Base-by-base conservation (phyloP, 2,329 filamentous ascomycete species). In the Aureobasidium musti region DNA sequence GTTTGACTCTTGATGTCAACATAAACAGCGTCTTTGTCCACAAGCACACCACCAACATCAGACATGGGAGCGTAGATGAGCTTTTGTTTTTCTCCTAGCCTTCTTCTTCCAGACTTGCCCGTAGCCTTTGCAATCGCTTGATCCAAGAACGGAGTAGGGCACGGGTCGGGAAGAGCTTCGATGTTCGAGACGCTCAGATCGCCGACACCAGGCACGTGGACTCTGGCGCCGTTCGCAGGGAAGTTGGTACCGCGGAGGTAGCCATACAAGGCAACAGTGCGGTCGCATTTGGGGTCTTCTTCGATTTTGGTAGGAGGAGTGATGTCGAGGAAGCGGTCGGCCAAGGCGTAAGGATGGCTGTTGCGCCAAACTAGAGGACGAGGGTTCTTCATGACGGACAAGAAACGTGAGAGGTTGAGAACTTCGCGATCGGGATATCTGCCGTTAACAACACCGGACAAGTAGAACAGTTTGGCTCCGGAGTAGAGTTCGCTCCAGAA, bases 341-440 rank as follows among this genome's bases (percentile, higher is more conserved):
- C 91, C 65, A 99, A 82, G 67, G 91, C 88, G 77, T 99, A 99
- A 5, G 94, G 93, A 81, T 99, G 95, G 1, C 91, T 90, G 77
- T 99, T 99, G 68, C 96, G 86, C 94, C 95, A 99, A 49, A 99
- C 84, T 35, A 99, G 82, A n/a, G 95, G 95, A 67, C 95, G 86
- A 5, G 96, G 94, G 76, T 97, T 99, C 83, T 99, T 99, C 96
- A 99, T 99, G 71, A 99, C 92, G 23, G 91, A 96, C 71, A 99
- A 83, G 77, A 99, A 99, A 65, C 96, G 87, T 17, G 92, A 96
- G 64, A 99, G 79, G 75, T 99, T 99, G 80, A 98, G 91, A 19
- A 99, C 88, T 79, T 99, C 96, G 70, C 96, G 88, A 77, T 99
- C 95, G 0, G 95, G 96, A 74, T 99, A 99, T 70, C 95, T 86